These are phyloP conservation scores for Erysiphe pulchra DNA, from an alignment of 2,329 filamentous ascomycete genomes.

Conservation along the genomic window DNA sequence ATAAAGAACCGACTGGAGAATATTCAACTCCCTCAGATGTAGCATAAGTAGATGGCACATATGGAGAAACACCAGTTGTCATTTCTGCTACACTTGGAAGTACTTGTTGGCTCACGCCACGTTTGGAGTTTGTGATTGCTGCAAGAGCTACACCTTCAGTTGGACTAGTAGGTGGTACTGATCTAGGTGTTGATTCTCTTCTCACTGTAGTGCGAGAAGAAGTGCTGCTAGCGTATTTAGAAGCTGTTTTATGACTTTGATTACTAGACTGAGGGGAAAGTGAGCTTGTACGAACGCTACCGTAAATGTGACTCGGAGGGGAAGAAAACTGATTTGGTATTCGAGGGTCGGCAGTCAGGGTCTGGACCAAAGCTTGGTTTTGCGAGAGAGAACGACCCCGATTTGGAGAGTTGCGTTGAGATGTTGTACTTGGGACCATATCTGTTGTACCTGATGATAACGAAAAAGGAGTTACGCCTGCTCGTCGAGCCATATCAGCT, in stretches of 20 bases:
- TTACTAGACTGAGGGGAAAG: neutral
- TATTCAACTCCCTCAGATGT: conserved; percentile 10
- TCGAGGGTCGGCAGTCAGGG: neutral
- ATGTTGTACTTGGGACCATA: conserved; percentile 12
- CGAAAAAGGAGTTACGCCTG: conserved; percentile 69
- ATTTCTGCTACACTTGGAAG: conserved; percentile 37
- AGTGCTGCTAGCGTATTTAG: neutral
- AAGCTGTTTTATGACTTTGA: neutral
- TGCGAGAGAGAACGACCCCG: conserved; percentile 8
- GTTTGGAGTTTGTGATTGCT: conserved; percentile 8
- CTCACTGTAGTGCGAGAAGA: conserved; percentile 9
- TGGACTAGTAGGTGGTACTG: conserved; percentile 15
- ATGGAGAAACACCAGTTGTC: conserved; percentile 35
- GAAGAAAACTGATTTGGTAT: neutral
- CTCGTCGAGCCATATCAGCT: conserved; percentile 75
- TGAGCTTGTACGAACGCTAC: neutral
- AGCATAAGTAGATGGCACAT: conserved; percentile 29
- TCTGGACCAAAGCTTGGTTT: conserved; percentile 3
- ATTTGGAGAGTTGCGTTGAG: conserved; percentile 19
- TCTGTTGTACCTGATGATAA: conserved; percentile 32
- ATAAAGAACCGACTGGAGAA: conserved; percentile 18
- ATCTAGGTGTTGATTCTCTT: conserved; percentile 13
- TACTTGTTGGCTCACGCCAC: conserved; percentile 13
- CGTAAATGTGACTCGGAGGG: neutral
- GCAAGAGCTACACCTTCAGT: conserved; percentile 14